Conservation (phyloP, 2,329 filamentous ascomycete genomes). For the Cercospora sp. region DNA sequence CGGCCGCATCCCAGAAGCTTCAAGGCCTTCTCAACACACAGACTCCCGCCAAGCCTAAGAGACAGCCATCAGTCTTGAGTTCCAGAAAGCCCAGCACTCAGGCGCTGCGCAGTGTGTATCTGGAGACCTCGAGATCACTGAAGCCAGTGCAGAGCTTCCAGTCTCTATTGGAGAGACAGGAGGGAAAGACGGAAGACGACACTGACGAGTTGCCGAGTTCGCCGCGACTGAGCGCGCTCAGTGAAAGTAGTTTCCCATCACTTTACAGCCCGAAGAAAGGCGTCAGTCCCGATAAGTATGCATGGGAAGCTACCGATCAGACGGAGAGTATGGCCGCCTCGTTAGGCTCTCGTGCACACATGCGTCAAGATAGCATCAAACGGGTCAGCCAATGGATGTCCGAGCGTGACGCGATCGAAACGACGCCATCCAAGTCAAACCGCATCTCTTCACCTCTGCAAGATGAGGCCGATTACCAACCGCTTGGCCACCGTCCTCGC, state of each 20-base stretch:
- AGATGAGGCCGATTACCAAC: slow-evolving; percentile 10
- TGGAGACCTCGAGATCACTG: slow-evolving; percentile 34
- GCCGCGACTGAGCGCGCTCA: slow-evolving; percentile 40
- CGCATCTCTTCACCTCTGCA: slow-evolving; percentile 28
- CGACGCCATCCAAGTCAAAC: slow-evolving; percentile 36
- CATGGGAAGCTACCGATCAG: slow-evolving; percentile 32
- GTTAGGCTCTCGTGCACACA: slow-evolving; percentile 20
- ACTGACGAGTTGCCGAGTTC: slow-evolving; percentile 35
- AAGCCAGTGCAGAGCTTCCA: slow-evolving; percentile 40
- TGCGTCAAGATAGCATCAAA: slow-evolving; percentile 39
- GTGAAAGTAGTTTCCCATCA: slow-evolving; percentile 42
- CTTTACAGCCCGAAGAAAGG: slow-evolving; percentile 38
- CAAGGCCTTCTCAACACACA: slow-evolving; percentile 26
- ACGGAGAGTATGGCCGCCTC: slow-evolving; percentile 18
- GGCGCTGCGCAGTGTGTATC: slow-evolving; percentile 40
- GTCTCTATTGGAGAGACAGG: slow-evolving; percentile 37
- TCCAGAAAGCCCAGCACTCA: slow-evolving; percentile 38
- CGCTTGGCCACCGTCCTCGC: slow-evolving; percentile 3
- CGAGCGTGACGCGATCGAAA: slow-evolving; percentile 30
- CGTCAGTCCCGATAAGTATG: slow-evolving; percentile 31
- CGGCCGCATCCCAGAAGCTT: slow-evolving; percentile 31
- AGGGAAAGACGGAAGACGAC: slow-evolving; percentile 30
- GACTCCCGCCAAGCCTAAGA: slow-evolving; percentile 31
- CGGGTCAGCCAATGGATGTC: slow-evolving; percentile 42
- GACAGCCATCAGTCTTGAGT: slow-evolving; percentile 37